Percentiles rank a stretch among this genome's conserved stretches.
Conservation (phyloP, 2,329 filamentous ascomycete species). For the Daldinia sp. region DNA sequence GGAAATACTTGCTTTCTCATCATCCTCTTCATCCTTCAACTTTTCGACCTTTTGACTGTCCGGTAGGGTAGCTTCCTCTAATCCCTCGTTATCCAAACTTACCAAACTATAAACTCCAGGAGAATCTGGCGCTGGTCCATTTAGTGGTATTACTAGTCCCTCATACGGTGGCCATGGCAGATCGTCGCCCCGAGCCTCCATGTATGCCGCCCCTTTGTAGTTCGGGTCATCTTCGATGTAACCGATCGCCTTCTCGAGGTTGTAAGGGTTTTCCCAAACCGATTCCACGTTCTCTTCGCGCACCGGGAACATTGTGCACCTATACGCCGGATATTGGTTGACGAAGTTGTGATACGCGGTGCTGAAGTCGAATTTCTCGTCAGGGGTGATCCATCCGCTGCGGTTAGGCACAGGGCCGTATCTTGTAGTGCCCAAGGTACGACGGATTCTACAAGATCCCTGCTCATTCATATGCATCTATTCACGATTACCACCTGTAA, state of each 20-base stretch:
- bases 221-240: slow-evolving; percentile 34
- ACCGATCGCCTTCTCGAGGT: slow-evolving; percentile 5
- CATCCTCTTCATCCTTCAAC: background rate
- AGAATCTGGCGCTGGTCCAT: background rate
- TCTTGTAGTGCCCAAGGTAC: slow-evolving; percentile 15
- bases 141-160: slow-evolving; percentile 23
- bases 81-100: too few species aligned
- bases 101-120: background rate
- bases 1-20: background rate
- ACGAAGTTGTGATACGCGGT: slow-evolving; percentile 27
- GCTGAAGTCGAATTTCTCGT: slow-evolving; percentile 22
- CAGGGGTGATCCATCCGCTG: slow-evolving; percentile 38
- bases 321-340: slow-evolving; percentile 31
- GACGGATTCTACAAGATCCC: slow-evolving; percentile 37
- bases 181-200: background rate
- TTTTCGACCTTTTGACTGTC: background rate
- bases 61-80: background rate
- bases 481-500: slow-evolving; percentile 1
- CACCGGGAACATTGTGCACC: slow-evolving; percentile 36
- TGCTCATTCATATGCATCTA: slow-evolving; percentile 31
- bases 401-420: slow-evolving; percentile 31
- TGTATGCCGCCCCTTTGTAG: background rate
- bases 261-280: slow-evolving; percentile 22
- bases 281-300: slow-evolving; percentile 3
- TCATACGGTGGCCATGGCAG: slow-evolving; percentile 42